Evolutionary conservation across 2,329 filamentous ascomycete genomes (phyloP).

Genomic region (Alternaria hordeiaustralica): DNA sequence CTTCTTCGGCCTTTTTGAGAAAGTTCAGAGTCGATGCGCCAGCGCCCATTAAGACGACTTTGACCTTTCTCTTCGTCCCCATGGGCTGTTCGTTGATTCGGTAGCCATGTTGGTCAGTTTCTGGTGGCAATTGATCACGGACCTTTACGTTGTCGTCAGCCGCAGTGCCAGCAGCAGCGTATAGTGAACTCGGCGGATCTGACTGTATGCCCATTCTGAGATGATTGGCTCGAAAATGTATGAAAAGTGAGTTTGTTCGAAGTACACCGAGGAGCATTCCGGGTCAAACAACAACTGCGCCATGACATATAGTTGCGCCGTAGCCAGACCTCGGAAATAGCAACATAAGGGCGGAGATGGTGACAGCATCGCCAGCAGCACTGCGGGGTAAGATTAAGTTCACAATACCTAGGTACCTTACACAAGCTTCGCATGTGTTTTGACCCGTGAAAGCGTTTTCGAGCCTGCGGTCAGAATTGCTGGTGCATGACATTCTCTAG

Average conservation of each 20-base stretch:
- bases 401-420: not conserved
- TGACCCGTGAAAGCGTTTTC: not conserved
- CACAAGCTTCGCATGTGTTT: not conserved
- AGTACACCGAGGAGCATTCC: not conserved
- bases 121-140: conserved; percentile 41
- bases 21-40: conserved; percentile 53
- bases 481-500: not conserved
- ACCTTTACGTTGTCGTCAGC: conserved; percentile 32
- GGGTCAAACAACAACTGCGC: not conserved
- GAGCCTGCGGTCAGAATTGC: not conserved
- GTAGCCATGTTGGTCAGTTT: conserved; percentile 51
- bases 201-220: conserved; percentile 27
- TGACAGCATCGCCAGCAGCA: conserved; percentile 6
- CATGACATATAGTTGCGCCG: conserved; percentile 1
- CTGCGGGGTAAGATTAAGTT: conserved; percentile 17
- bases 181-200: conserved; percentile 22
- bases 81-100: conserved; percentile 53
- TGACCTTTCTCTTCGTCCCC: conserved; percentile 50
- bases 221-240: not conserved
- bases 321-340: conserved; percentile 21
- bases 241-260: not conserved
- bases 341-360: conserved; percentile 7
- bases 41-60: conserved; percentile 53
- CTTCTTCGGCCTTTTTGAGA: conserved; percentile 53
- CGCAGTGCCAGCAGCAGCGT: conserved; percentile 26